Base-by-base conservation (phyloP, 2,329 filamentous ascomycete species). In the Aspergillus nomiae region DNA sequence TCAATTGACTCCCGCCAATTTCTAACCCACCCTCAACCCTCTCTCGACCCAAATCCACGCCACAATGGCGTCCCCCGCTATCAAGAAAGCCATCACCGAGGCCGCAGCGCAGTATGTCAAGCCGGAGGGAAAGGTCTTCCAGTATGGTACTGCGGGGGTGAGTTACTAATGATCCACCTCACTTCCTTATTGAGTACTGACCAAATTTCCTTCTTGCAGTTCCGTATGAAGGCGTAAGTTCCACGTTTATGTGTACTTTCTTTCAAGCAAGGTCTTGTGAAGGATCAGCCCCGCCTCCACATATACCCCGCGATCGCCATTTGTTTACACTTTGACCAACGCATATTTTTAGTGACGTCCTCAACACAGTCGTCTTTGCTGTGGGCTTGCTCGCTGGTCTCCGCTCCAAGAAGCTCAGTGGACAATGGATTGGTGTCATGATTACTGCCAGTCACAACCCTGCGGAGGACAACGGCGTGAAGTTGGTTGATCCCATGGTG, bases 341-440 rank as follows among this genome's bases (percentile, higher is more conserved):
- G 60, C 55, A 46, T 65, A n/a, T 57, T 58, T 61, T 65, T 72
- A 88, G 86, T 63, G 90, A 93, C 72, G 86, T 96, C 61, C 90
- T 98, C 72, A 92, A 96, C 76, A 95, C 92, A 41, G 92, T 99
- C 67, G 88, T 96, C 70, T 97, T 94, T 81, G 90, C 94, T 54
- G 94, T 97, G 68, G 95, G 94, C 58, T 87, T 99, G 65, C 87
- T 97, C 62, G 92, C 95, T 36, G 89, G 91, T 61, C 86, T 98
- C 58, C 90, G 95, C 67, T 97, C 93, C 68, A 91, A 92, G 76
- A 96, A 95, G 81, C 87, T 96, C 71, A 90, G 90, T 77, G 90
- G 93, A 68, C 92, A 96, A 82, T 90, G 92, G 71, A 96, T 99
- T 74, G 95, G 95, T 74, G 90, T 99, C 70, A 97, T 97, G 93